Percentiles rank a stretch among this genome's conserved stretches.
phyloP scores from a whole-genome alignment of 306 rosid genomes.

The Inga laurina region DNA sequence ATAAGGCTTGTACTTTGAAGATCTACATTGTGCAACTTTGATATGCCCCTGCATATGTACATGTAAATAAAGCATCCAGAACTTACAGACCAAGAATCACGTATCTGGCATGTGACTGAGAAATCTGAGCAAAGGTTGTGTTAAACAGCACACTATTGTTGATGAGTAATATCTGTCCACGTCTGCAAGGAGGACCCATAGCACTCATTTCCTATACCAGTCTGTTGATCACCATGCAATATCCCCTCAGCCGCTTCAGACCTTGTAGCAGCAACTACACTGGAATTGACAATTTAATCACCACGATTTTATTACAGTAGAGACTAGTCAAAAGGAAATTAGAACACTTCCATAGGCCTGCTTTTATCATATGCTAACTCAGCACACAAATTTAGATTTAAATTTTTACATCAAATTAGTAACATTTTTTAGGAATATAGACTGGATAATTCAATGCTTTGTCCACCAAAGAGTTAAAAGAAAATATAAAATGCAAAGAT shows the following conservation, averaged over 20 bases:
- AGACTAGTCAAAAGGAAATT: neutral
- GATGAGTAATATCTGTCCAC: constrained; percentile 2
- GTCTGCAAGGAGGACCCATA: constrained; percentile 25
- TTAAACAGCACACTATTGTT: constrained; percentile 17
- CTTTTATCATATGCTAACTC: constrained; percentile 6
- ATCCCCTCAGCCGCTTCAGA: constrained; percentile 26
- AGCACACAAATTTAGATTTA: constrained; percentile 3
- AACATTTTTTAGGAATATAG: neutral
- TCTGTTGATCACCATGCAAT: constrained; percentile 32
- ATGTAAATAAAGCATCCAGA: neutral
- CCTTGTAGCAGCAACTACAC: constrained; percentile 18
- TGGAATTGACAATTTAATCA: constrained; percentile 7
- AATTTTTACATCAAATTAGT: neutral
- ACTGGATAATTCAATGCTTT: neutral
- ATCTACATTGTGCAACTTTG: too few species aligned
- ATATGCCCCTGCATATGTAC: neutral
- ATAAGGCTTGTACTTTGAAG: neutral
- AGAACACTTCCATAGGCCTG: neutral
- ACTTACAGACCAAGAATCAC: constrained; percentile 8
- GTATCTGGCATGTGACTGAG: constrained; percentile 20
- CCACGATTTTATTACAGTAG: constrained; percentile 6
- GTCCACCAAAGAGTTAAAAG: neutral
- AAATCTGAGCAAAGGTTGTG: constrained; percentile 3
- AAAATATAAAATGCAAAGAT: neutral
- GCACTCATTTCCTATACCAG: constrained; percentile 22